Evolutionary conservation across 2,329 filamentous ascomycete species (phyloP).

Genomic region (Lachnellula occidentalis): DNA sequence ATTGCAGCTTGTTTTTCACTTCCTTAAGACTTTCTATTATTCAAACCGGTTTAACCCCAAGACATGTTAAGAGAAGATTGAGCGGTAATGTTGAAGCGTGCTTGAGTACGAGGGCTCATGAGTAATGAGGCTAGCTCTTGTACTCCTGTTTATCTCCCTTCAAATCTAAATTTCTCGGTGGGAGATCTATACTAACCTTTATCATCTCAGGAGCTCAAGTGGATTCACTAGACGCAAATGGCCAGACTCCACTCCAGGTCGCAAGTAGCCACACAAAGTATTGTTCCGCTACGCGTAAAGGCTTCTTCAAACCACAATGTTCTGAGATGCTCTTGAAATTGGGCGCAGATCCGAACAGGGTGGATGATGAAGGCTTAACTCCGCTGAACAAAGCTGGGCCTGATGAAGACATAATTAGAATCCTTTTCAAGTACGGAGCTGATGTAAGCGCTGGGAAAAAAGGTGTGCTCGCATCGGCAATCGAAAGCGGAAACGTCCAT

Average conservation of each 20-base stretch:
- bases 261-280: slow-evolving; percentile 1
- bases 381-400: slow-evolving; percentile 1
- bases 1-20: no score
- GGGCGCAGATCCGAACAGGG: slow-evolving; percentile 3
- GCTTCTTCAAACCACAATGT: neutral
- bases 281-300: neutral
- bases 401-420: neutral
- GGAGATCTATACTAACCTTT: neutral
- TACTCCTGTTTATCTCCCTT: no score
- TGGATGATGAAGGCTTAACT: neutral
- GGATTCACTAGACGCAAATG: slow-evolving; percentile 1
- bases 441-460: slow-evolving; percentile 2
- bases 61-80: no score
- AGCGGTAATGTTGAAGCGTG: no score
- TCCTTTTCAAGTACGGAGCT: slow-evolving; percentile 5
- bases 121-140: no score
- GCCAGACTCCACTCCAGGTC: neutral
- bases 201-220: neutral
- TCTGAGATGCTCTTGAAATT: neutral
- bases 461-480: neutral
- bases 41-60: no score
- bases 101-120: no score
- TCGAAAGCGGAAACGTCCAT: neutral
- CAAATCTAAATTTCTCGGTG: no score
- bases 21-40: no score